Base-by-base conservation (phyloP, 169 alveolate species). In the Plasmodium vivax region DNA sequence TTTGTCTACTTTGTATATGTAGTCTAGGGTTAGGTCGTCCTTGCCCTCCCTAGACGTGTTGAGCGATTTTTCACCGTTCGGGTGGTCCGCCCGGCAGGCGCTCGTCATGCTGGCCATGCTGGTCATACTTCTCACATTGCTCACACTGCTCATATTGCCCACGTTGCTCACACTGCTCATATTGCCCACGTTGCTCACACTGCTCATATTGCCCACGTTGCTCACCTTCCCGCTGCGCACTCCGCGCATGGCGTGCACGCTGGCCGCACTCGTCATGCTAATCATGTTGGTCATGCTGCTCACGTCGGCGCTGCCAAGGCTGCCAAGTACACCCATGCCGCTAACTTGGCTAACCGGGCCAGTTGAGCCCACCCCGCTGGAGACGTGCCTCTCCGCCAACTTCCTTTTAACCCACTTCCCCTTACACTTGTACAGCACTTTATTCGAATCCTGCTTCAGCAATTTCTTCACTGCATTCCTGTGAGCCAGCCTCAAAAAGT, bases 391-490 rank as follows among this genome's bases (percentile, higher is more conserved):
- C 19, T 43, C 77, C 38, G 56, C 16, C 32, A 41, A n/a, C 71
- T 87, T 87, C 45, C 68, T 87, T 71, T 74, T 87, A 34, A 87
- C 47, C 94, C 94, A 90, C 45, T 90, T 90, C 27, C 83, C 92
- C 30, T 90, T 90, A 62, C 72, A 45, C 68, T 81, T 90, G 38
- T 74, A 90, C 32, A 90, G 74, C 47, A 90, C 74, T 73, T 47
- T 79, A 36, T 32, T 82, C 58, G 84, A 23, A 68, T 90, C 94
- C 27, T 41, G 68, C 36, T 90, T 90, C 34, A 90, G 68, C 74
- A 90, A 27, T 71, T 90, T 90, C 73, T 90, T 90, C 73, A 90
- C 83, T 41, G 84, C 71, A 90, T 90, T 90, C 68, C 94, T 56
- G 72, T 81, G 91, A 19, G 94, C 94, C 73, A 90, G 72, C 51